Base-by-base conservation (phyloP, 73 alveolate genomes). In the Stentor roeselii region DNA sequence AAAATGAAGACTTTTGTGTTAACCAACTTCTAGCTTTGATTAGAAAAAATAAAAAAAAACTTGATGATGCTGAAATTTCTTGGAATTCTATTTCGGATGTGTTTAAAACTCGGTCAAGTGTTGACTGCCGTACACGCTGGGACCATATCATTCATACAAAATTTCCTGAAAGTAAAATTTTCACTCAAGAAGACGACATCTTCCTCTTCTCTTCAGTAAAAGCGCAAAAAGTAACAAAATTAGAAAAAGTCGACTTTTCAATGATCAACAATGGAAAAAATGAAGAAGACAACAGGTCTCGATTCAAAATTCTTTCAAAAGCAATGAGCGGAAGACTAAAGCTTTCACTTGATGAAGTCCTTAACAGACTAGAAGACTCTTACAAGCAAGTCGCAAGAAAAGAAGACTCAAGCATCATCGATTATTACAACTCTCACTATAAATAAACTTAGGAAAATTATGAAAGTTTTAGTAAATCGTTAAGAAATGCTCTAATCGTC, bases 1-100 rank as follows among this genome's bases (percentile, higher is more conserved):
- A 86, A 83, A 76, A 89, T 86, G 95, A 82, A 60, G 86, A 82
- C 35, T 36, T 42, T 86, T 32, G 92, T 78, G 58, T 86, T 37
- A 36, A 59, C 67, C 60, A 32, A 75, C 75, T 86, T 78, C 50
- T 84, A 86, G 83, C 85, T 75, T 27, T 76, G 85, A 32, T 83
- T 85, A 39, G 80, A 82, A 78, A 83, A 82, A 15, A 39, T 85
- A 3, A 67, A 67, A 32, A 32, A 21, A 34, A 30, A 2, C 41
- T 67, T 67, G 41, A 21, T 30, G 34, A 67, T 27, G 34, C 15
- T 21, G 80, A 67, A 21, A 67, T 67, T 27, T 11, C n/a, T 30
- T 67, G 80, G 80, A 40, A 67, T 27, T 14, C 41, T 21, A 34
- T 67, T 21, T 21, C 41, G 27, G 80, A 67, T 27, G 21, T 30